A percentile compares a stretch with the other conserved stretches of the same genome.
Conservation (phyloP, 129 eudicot genomes). For the Pseudognaphalium luteoalbum region DNA sequence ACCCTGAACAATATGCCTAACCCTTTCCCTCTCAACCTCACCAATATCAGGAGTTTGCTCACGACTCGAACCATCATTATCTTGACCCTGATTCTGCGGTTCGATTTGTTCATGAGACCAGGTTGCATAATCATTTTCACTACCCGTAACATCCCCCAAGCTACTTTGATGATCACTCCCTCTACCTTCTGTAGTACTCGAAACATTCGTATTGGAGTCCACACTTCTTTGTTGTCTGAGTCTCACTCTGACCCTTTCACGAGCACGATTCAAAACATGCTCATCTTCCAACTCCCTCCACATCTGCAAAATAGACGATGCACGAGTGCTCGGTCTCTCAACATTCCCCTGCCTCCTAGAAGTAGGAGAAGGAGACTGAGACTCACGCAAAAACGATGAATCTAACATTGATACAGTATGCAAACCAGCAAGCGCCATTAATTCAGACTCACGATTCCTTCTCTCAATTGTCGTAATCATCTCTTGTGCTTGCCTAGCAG, state of each 20-base stretch:
- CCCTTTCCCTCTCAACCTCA: conserved; percentile 96
- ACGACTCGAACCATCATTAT: conserved; percentile 56
- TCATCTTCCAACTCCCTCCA: conserved; percentile 99
- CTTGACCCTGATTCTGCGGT: conserved; percentile 48
- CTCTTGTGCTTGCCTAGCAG: conserved; percentile 92
- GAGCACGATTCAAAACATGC: conserved; percentile 65
- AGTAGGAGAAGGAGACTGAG: conserved; percentile 80
- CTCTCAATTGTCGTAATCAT: conserved; percentile 97
- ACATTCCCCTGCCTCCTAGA: conserved; percentile 80
- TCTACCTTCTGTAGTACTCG: conserved; percentile 61
- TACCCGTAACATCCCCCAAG: conserved; percentile 65
- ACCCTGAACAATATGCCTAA: conserved; percentile 92
- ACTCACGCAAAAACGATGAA: conserved; percentile 82
- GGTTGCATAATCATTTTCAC: conserved; percentile 67
- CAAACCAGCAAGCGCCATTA: conserved; percentile 96
- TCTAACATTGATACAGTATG: conserved; percentile 96
- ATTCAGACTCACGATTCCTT: conserved; percentile 87
- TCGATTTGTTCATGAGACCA: conserved; percentile 70
- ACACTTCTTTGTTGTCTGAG: conserved; percentile 74
- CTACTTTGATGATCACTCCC: conserved; percentile 62
- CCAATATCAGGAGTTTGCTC: conserved; percentile 97
- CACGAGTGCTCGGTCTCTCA: conserved; percentile 75
- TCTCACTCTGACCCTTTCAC: conserved; percentile 85
- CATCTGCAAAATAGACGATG: conserved; percentile 94
- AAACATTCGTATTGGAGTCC: conserved; percentile 59